phyloP scores from a whole-genome alignment of 2,329 filamentous ascomycete genomes.

The Cladorrhinum sp. region DNA sequence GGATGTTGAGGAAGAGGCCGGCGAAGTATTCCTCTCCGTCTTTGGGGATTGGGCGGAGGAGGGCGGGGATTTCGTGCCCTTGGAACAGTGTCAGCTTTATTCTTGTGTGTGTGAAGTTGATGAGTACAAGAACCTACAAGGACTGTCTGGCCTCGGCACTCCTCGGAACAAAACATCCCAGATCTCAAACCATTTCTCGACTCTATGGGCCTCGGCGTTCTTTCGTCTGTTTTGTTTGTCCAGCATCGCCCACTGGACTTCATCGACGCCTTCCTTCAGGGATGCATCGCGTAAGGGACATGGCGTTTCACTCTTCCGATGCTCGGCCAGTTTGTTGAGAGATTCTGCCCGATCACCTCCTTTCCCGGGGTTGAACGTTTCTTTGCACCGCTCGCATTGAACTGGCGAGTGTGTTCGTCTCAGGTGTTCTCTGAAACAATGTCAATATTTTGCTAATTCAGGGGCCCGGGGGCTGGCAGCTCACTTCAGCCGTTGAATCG shows the following conservation, averaged over 20 bases:
- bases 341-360: conserved; percentile 19
- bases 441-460: not conserved
- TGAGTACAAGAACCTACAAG: conserved; percentile 23
- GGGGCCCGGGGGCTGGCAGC: not conserved
- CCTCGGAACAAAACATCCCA: conserved; percentile 29
- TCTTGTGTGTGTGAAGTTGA: too few relatives aligned
- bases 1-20: conserved; percentile 26
- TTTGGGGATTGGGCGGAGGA: conserved; percentile 13
- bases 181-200: conserved; percentile 32
- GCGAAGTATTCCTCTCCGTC: conserved; percentile 25
- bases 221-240: conserved; percentile 30
- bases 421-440: conserved; percentile 26
- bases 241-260: conserved; percentile 27
- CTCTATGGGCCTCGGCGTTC: conserved; percentile 29
- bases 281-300: conserved; percentile 25
- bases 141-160: conserved; percentile 21
- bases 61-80: conserved; percentile 25
- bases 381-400: conserved; percentile 30
- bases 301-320: conserved; percentile 21
- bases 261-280: conserved; percentile 28
- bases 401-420: conserved; percentile 29
- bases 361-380: conserved; percentile 21
- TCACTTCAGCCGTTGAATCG: conserved; percentile 30
- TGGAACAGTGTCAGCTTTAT: conserved; percentile 2
- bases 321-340: conserved; percentile 22